Evolutionary conservation across 2,329 filamentous ascomycete genomes (phyloP).

Genomic region (Talaromyces piceae): DNA sequence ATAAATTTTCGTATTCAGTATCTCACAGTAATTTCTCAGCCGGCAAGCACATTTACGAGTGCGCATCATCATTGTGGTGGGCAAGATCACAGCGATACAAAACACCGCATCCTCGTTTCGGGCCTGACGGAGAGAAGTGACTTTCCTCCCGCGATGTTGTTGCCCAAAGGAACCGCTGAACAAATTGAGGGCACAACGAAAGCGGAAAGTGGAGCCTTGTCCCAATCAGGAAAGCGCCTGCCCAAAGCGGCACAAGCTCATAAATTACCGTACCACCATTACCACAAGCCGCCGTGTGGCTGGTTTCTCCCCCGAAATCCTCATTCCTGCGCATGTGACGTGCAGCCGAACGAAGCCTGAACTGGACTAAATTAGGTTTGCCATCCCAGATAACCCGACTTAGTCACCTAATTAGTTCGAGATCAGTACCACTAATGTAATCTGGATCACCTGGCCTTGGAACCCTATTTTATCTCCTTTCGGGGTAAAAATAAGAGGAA

Average conservation of each 20-base stretch:
- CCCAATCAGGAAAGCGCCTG: neutral
- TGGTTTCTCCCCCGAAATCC: too few relatives aligned
- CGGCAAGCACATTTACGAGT: too few relatives aligned
- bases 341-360: neutral
- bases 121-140: neutral
- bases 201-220: neutral
- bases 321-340: slow-evolving; percentile 9
- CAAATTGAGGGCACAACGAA: neutral
- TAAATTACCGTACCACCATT: too few relatives aligned
- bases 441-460: slow-evolving; percentile 5
- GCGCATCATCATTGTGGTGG: too few relatives aligned
- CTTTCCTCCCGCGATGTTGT: too few relatives aligned
- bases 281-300: too few relatives aligned
- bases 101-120: neutral
- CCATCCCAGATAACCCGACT: too few relatives aligned
- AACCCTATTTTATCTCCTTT: slow-evolving; percentile 7
- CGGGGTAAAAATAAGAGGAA: too few relatives aligned
- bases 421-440: too few relatives aligned
- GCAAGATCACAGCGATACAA: neutral
- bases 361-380: too few relatives aligned
- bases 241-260: neutral
- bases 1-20: neutral
- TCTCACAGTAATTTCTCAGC: too few relatives aligned
- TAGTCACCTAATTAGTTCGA: too few relatives aligned
- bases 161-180: neutral